Conservation (phyloP, 805 yeast species). For the Nakazawaea laoshanensis region DNA sequence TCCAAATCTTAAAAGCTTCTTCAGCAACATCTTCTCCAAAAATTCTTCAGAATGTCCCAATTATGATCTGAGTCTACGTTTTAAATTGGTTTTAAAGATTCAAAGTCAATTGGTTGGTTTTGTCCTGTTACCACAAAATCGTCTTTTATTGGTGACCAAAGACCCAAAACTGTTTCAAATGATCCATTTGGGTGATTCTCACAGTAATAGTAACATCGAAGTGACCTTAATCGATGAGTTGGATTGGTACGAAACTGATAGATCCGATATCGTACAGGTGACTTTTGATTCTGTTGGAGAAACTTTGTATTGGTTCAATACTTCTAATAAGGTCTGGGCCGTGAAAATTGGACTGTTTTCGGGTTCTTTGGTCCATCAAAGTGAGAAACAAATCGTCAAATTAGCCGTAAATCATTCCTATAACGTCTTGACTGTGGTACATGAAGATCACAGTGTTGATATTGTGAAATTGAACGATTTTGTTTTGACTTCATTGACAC, state of each 20-base stretch:
- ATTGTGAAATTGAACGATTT: conserved; percentile 28
- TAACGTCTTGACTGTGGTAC: conserved; percentile 29
- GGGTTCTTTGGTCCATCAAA: conserved; percentile 17
- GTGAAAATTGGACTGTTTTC: conserved; percentile 13
- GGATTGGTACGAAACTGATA: conserved; percentile 21
- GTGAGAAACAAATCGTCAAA: conserved; percentile 12
- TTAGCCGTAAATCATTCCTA: conserved; percentile 31
- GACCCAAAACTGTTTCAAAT: conserved; percentile 27
- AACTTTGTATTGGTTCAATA: conserved; percentile 22
- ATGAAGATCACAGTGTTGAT: conserved; percentile 25
- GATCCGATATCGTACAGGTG: conserved; percentile 12
- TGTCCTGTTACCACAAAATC: conserved; percentile 16
- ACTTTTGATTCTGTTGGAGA: conserved; percentile 16
- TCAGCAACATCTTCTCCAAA: conserved; percentile 18
- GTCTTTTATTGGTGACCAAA: conserved; percentile 19
- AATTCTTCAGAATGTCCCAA: conserved; percentile 20
- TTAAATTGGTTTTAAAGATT: conserved; percentile 25
- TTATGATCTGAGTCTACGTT: conserved; percentile 22
- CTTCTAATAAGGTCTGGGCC: conserved; percentile 21
- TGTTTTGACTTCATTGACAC: no score
- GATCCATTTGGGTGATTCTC: conserved; percentile 18
- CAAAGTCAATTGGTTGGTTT: conserved; percentile 23
- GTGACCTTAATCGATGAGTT: conserved; percentile 21
- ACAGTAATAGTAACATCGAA: conserved; percentile 18
- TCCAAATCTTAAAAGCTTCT: conserved; percentile 15